These are phyloP conservation scores for Pichia deserticola DNA, from an alignment of 805 yeast species.

Conservation along the genomic window DNA sequence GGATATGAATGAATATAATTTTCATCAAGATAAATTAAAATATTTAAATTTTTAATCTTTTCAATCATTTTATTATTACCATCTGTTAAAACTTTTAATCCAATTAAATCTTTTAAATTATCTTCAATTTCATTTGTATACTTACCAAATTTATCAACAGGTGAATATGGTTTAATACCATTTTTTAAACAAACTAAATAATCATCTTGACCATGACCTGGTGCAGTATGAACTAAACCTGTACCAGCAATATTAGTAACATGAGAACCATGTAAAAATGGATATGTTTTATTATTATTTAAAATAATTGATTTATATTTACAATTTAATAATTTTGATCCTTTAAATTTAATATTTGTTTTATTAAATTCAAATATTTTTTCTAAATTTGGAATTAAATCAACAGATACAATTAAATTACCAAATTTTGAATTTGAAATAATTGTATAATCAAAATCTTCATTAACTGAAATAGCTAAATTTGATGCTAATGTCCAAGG, in stretches of 20 bases:
- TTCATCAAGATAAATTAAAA: slow-evolving; percentile 42
- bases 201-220: slow-evolving; percentile 97
- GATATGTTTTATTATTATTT: slow-evolving; percentile 32
- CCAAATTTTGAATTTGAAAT: slow-evolving; percentile 32
- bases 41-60: slow-evolving; percentile 33
- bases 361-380: slow-evolving; percentile 13
- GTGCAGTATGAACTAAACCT: slow-evolving; percentile 94
- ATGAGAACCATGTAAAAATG: slow-evolving; percentile 71
- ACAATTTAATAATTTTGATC: slow-evolving; percentile 33
- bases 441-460: slow-evolving; percentile 50
- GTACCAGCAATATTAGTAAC: slow-evolving; percentile 82
- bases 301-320: slow-evolving; percentile 51
- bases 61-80: slow-evolving; percentile 45
- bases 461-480: slow-evolving; percentile 69
- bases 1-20: slow-evolving; percentile 80
- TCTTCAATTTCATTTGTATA: slow-evolving; percentile 47
- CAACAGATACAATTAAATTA: slow-evolving; percentile 48
- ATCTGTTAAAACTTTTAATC: slow-evolving; percentile 53
- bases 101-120: slow-evolving; percentile 38
- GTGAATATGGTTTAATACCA: slow-evolving; percentile 56
- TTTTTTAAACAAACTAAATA: slow-evolving; percentile 59
- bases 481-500: slow-evolving; percentile 96
- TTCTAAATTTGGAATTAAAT: slow-evolving; percentile 29
- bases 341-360: slow-evolving; percentile 30
- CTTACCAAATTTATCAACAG: slow-evolving; percentile 71